A percentile compares a stretch with the other conserved stretches of the same genome.
Evolutionary conservation across 148 eudicot genomes (phyloP).

Genomic region (Chenopodium berlandieri): DNA sequence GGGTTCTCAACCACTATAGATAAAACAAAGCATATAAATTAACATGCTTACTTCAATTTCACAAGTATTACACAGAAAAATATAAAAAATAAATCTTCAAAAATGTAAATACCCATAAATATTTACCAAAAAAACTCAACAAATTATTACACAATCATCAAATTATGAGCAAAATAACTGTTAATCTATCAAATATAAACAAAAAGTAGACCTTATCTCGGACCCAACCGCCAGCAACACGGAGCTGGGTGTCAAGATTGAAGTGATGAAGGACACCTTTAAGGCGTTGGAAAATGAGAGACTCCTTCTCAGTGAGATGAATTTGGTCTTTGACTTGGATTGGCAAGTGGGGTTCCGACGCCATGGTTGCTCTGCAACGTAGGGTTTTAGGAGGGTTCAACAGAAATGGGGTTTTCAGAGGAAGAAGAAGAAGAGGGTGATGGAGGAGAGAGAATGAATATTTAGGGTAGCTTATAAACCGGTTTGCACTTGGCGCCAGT

Average conservation of each 20-base stretch:
- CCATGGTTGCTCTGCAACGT: slow-evolving; percentile 27
- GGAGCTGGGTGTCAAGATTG: slow-evolving; percentile 69
- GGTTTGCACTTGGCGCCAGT: slow-evolving; percentile 14
- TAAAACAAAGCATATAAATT: no score
- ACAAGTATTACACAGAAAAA: background rate
- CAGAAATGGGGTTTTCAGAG: slow-evolving; percentile 4
- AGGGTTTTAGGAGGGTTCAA: slow-evolving; percentile 40
- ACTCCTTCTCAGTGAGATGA: slow-evolving; percentile 67
- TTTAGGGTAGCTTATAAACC: slow-evolving; percentile 15
- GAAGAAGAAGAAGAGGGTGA: slow-evolving; percentile 12
- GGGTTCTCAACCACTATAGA: background rate
- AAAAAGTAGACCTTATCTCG: slow-evolving; percentile 72
- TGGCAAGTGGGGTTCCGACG: slow-evolving; percentile 19
- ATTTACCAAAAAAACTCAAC: background rate
- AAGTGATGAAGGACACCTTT: slow-evolving; percentile 60
- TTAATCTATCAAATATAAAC: no score
- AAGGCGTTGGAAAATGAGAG: slow-evolving; percentile 57
- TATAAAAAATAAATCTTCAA: background rate
- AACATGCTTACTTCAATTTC: background rate
- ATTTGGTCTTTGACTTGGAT: slow-evolving; percentile 59
- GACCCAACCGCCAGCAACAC: slow-evolving; percentile 98
- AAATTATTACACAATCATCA: background rate
- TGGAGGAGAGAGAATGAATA: slow-evolving; percentile 4
- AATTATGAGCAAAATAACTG: background rate
- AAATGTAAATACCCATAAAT: no score